Conservation (phyloP, 805 yeast species). For the Kluyveromyces nonfermentans region DNA sequence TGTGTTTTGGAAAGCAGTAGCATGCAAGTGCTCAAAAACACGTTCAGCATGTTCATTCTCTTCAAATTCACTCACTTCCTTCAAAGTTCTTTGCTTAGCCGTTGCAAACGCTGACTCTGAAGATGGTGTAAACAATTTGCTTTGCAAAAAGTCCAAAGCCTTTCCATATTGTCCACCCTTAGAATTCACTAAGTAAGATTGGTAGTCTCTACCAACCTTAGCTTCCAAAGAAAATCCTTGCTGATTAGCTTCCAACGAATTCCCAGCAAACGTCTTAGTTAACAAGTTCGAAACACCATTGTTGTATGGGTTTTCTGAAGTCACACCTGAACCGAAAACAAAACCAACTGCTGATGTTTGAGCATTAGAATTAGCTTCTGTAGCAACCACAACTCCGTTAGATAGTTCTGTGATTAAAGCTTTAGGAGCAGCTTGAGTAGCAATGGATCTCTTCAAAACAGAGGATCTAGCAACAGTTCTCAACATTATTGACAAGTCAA, state of each 20-base stretch:
- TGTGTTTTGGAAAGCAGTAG: conserved; percentile 82
- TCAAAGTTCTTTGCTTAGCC: conserved; percentile 38
- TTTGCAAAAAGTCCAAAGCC: conserved; percentile 45
- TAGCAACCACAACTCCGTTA: conserved; percentile 67
- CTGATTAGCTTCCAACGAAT: conserved; percentile 31
- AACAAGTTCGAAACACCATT: conserved; percentile 70
- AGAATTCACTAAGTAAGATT: conserved; percentile 51
- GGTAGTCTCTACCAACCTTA: conserved; percentile 50
- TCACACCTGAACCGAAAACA: conserved; percentile 67
- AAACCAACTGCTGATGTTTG: conserved; percentile 55
- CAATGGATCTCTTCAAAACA: conserved; percentile 18
- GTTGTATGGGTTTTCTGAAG: conserved; percentile 71
- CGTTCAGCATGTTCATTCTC: conserved; percentile 41
- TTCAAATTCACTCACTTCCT: conserved; percentile 47
- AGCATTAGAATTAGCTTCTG: conserved; percentile 46
- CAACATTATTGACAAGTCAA: conserved; percentile 9
- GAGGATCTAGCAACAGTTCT: conserved; percentile 17
- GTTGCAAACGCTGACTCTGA: conserved; percentile 39
- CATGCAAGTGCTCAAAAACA: conserved; percentile 65
- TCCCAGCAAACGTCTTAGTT: conserved; percentile 38
- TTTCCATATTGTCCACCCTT: conserved; percentile 40
- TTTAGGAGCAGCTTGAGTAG: conserved; percentile 35
- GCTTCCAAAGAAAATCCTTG: conserved; percentile 51
- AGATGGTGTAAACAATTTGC: conserved; percentile 31
- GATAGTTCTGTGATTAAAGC: conserved; percentile 63